A percentile compares a stretch with the other conserved stretches of the same genome.
Conservation (phyloP, 2,329 filamentous ascomycete genomes). For the Metarhizium brunneum region DNA sequence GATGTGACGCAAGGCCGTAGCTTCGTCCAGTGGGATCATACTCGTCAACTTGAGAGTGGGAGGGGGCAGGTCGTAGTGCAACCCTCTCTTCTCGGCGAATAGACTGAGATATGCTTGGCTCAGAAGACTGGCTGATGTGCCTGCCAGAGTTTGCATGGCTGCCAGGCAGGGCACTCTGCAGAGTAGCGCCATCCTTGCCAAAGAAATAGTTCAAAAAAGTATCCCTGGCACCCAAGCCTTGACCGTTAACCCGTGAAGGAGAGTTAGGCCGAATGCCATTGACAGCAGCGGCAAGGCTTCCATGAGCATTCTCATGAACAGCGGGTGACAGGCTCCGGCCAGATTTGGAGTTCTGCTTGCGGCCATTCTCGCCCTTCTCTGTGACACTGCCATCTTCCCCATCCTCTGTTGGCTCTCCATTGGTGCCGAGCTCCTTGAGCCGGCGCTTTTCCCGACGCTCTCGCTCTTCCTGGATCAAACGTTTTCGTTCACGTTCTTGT, state of each 20-base stretch:
- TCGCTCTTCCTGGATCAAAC: constrained; percentile 69
- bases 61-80: constrained; percentile 39
- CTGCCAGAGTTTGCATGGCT: constrained; percentile 29
- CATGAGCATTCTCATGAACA: constrained; percentile 56
- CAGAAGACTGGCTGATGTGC: constrained; percentile 69
- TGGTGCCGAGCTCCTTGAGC: constrained; percentile 74
- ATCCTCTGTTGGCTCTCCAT: constrained; percentile 66
- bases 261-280: constrained; percentile 43
- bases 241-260: constrained; percentile 48
- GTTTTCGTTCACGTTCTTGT: constrained; percentile 86
- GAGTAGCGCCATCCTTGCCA: constrained; percentile 70
- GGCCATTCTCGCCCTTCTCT: constrained; percentile 43
- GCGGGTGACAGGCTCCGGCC: constrained; percentile 75
- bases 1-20: constrained; percentile 38
- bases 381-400: constrained; percentile 40
- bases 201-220: constrained; percentile 99
- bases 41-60: constrained; percentile 26
- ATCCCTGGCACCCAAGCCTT: constrained; percentile 59
- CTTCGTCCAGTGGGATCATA: constrained; percentile 31
- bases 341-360: constrained; percentile 29
- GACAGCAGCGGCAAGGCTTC: constrained; percentile 53
- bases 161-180: constrained; percentile 27
- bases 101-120: constrained; percentile 76
- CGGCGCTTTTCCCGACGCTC: constrained; percentile 76
- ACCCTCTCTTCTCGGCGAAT: constrained; percentile 61